Base-by-base conservation (phyloP, 176 grass and related monocot genomes). In the Phragmites australis region DNA sequence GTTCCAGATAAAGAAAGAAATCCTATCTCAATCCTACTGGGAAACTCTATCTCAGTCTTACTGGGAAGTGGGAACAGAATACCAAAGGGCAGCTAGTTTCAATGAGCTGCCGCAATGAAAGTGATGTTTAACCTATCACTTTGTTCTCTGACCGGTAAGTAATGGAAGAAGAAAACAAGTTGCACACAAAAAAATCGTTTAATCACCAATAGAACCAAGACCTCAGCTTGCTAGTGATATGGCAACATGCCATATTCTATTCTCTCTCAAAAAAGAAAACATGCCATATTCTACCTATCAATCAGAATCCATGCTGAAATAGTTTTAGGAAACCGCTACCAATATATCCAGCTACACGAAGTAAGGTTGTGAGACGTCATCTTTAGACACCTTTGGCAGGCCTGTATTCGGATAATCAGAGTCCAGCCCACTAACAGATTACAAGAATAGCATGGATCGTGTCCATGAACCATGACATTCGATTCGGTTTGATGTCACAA, bases 401-500 rank as follows among this genome's bases (percentile, higher is more conserved):
- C 32, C 34, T n/a, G 54, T 25, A 60, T 81, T 75, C 43, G 29
- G 49, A 37, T 26, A 37, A 41, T 45, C 16, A 12, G 1, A 49
- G 56, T 32, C 43, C n/a, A 64, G 53, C 52, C 65, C 53, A 52
- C 31, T 19, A 75, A 76, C 48, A 16, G 0, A 37, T 39, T 25
- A 10, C 2, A 27, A 32, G 13, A 40, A 70, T 27, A 47, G 65
- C 64, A 42, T 43, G 65, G 64, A 67, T 37, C 39, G 64, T 34
- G 64, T 66, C 34, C 5, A 37, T 5, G 34, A 5, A 37, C 65
- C 69, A 51, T 32, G 68, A 32, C 68, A 49, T 19, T 51, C 27
- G 27, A 21, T 74, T 74, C 30, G 48, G 48, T 56, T 82, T 82
- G 6, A 69, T 59, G 87, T 89, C 82, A 17, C 82, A 56, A 70